A percentile compares a stretch with the other conserved stretches of the same genome.
phyloP scores from a whole-genome alignment of 2,329 filamentous ascomycete species.

The Fusarium dlaminii region DNA sequence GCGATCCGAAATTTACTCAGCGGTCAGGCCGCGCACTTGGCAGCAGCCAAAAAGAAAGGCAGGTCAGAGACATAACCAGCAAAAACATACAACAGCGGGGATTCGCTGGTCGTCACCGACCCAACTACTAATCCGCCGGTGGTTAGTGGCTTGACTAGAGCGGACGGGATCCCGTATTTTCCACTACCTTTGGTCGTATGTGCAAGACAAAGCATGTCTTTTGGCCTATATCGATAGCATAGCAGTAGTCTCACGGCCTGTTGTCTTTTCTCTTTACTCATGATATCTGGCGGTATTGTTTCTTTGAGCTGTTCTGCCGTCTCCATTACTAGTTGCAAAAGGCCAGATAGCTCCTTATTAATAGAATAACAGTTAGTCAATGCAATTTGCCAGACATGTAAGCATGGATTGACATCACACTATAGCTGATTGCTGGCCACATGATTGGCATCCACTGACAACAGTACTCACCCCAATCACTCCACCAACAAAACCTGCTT shows the following conservation, averaged over 20 bases:
- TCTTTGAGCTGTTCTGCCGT: not conserved
- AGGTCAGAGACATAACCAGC: rapidly evolving
- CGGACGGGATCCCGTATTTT: slow-evolving; percentile 13
- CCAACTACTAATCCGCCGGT: slow-evolving; percentile 5
- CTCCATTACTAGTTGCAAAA: rapidly evolving
- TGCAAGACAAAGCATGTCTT: rapidly evolving
- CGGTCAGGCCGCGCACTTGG: rapidly evolving
- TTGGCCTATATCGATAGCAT: rapidly evolving
- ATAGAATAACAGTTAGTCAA: rapidly evolving
- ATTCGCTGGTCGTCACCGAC: slow-evolving; percentile 11
- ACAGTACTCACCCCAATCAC: rapidly evolving
- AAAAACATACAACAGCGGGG: slow-evolving; percentile 9
- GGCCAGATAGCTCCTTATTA: rapidly evolving
- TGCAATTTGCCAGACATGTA: rapidly evolving
- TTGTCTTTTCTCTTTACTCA: no score
- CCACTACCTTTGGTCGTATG: slow-evolving; percentile 10
- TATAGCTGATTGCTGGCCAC: rapidly evolving
- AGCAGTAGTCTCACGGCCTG: rapidly evolving
- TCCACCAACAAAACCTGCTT: not conserved
- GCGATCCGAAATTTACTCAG: no score
- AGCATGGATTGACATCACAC: rapidly evolving
- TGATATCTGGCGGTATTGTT: no score
- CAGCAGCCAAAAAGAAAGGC: not conserved
- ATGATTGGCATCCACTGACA: rapidly evolving
- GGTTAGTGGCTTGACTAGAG: slow-evolving; percentile 6